Conservation (phyloP, 257 asterid species). For the Parsonsia alboflavescens region DNA sequence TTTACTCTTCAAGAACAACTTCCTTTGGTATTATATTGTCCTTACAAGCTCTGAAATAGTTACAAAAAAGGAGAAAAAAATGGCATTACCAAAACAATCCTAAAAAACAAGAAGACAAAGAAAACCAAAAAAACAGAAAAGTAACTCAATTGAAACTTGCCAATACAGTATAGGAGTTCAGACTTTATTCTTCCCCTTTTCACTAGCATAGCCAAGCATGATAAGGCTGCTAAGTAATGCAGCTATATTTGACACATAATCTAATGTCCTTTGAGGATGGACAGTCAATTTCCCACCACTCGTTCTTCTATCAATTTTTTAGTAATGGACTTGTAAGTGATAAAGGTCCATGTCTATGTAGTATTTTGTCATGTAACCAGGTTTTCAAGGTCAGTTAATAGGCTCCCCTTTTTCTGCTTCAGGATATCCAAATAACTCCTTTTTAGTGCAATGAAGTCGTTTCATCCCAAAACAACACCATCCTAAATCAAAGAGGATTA, state of each 20-base stretch:
- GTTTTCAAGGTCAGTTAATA: no score
- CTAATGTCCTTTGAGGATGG: not conserved
- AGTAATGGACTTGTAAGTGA: not conserved
- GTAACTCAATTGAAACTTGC: not conserved
- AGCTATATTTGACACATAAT: not conserved
- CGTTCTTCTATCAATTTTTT: not conserved
- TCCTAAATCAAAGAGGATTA: no score
- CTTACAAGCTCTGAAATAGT: constrained; percentile 26
- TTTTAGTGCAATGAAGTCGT: no score
- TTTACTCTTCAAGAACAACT: not conserved
- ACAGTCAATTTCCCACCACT: not conserved
- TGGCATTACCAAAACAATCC: not conserved
- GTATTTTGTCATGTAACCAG: not conserved
- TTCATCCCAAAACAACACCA: no score
- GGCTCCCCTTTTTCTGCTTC: no score
- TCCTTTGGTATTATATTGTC: constrained; percentile 67
- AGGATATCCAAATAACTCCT: no score
- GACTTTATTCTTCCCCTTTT: not conserved
- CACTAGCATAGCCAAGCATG: not conserved
- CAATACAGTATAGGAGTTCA: not conserved
- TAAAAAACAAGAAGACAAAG: not conserved
- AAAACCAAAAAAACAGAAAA: not conserved
- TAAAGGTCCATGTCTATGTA: not conserved
- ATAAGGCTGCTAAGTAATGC: not conserved
- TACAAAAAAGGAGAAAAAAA: not conserved